phyloP scores from a whole-genome alignment of 495 filamentous ascomycete genomes.

The Neurospora sp. region DNA sequence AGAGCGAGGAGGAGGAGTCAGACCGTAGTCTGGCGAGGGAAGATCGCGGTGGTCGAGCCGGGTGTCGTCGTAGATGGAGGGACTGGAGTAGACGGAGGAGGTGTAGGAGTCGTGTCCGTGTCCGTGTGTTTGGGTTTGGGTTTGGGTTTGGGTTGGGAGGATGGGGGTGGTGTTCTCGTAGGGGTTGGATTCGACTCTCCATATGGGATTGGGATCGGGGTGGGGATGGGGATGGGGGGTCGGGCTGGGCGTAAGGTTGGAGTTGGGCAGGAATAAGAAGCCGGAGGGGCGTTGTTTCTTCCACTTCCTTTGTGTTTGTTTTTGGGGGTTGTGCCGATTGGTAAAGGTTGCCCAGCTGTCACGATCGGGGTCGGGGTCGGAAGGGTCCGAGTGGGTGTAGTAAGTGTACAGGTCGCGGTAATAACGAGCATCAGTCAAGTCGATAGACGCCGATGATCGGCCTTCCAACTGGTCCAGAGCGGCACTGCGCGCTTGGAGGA shows the following conservation, averaged over 20 bases:
- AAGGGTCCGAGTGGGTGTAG: not conserved
- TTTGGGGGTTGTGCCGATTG: not conserved
- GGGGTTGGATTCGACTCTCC: not conserved
- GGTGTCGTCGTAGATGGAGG: not conserved
- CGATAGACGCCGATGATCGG: not conserved
- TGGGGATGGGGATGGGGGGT: not conserved
- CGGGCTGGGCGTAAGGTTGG: not conserved
- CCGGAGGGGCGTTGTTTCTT: not conserved
- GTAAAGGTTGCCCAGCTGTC: not conserved
- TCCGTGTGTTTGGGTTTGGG: not conserved
- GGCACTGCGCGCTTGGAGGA: not conserved
- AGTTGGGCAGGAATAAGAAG: not conserved
- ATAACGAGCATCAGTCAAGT: not conserved
- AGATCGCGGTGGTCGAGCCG: not conserved
- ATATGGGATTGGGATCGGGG: not conserved
- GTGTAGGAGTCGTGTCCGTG: not conserved
- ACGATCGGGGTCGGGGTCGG: not conserved
- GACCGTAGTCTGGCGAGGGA: not conserved
- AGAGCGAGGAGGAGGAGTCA: not conserved
- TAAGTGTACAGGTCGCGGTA: not conserved
- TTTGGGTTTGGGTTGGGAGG: not conserved
- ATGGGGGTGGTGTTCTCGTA: not conserved
- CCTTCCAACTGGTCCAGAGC: not conserved
- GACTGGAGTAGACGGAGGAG: not conserved
- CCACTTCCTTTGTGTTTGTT: not conserved